Base-by-base conservation (phyloP, 2,329 filamentous ascomycete genomes). In the Xylaria hypoxylon region DNA sequence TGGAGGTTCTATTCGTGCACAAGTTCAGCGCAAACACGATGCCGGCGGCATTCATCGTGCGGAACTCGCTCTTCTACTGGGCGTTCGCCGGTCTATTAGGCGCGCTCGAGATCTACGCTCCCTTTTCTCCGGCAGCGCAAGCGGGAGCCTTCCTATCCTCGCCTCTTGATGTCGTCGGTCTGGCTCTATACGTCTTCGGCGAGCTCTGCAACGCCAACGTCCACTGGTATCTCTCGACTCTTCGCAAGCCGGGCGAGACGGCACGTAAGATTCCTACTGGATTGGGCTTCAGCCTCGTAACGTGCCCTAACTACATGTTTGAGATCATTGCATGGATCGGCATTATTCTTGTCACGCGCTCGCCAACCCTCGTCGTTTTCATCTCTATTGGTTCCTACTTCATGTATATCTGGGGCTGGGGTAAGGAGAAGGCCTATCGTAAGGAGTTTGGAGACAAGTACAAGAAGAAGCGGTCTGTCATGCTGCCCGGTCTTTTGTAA, bases 31-130 rank as follows among this genome's bases (percentile, higher is more conserved):
- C 91, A 68, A 93, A 92, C 75, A 99, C 96, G 55, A 99, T 99
- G 96, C 96, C 96, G 19, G 86, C 87, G 65, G 82, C 81, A 77
- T 97, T 97, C 84, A 93, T 99, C 77, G 91, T 97, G 87, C 96
- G 95, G 82, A 99, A 99, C 86, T 93, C 90, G 71, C 88, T 87
- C 72, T 95, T 97, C 84, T 99, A 99, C 87, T 99, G 96, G 96
- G 75, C 90, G 38, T 80, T 95, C 62, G 90, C 91, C 4, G 96
- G 96, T 55, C 77, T 94, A 28, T 87, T 96, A 74, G 89, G 95
- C 75, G 93, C 93, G 50, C 91, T 91, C 82, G 94, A 91, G 84
- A 87, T 96, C 74, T 98, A 98, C 83, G 85, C 87, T 11, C 94
- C 94, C 5, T 86, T 82, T 70, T 90, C 91, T 4, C 84, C 88